phyloP scores from a whole-genome alignment of 257 asterid species.

The Avicennia marina region DNA sequence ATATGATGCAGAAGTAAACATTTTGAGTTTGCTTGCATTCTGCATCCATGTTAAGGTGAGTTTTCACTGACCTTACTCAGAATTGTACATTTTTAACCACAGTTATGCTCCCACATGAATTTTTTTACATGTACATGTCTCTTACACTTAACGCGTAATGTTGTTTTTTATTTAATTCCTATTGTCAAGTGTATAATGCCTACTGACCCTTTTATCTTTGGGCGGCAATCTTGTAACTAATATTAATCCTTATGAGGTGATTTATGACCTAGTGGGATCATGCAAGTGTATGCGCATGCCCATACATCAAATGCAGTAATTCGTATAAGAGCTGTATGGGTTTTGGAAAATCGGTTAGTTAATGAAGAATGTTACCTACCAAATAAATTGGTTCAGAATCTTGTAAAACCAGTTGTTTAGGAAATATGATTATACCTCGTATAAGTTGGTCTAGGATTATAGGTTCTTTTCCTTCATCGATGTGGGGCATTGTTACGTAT shows the following conservation, averaged over 20 bases:
- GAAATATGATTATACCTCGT: too few species aligned
- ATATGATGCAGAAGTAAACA: slow-evolving; percentile 12
- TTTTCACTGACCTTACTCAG: slow-evolving; percentile 21
- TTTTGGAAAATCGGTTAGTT: too few species aligned
- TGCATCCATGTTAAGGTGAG: slow-evolving; percentile 22
- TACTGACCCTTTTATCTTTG: neutral
- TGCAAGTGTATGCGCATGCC: too few species aligned
- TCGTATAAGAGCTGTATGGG: too few species aligned
- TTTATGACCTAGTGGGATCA: slow-evolving; percentile 13
- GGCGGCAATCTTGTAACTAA: neutral
- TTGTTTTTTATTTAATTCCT: slow-evolving; percentile 2
- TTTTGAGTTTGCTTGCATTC: slow-evolving; percentile 14
- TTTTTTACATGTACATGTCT: slow-evolving; percentile 26
- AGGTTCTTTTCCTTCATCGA: too few species aligned
- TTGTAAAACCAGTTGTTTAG: too few species aligned
- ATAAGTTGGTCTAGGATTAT: too few species aligned
- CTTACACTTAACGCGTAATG: neutral
- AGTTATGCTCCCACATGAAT: slow-evolving; percentile 12
- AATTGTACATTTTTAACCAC: slow-evolving; percentile 24
- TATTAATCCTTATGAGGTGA: slow-evolving; percentile 12
- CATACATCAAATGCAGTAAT: too few species aligned
- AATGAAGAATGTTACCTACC: too few species aligned
- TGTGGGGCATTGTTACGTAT: too few species aligned
- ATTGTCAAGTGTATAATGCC: neutral
- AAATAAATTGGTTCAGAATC: too few species aligned